Percentiles rank a stretch among this genome's conserved stretches.
phyloP scores from a whole-genome alignment of 2,329 filamentous ascomycete species.

The Arthrobotrys entomopaga region DNA sequence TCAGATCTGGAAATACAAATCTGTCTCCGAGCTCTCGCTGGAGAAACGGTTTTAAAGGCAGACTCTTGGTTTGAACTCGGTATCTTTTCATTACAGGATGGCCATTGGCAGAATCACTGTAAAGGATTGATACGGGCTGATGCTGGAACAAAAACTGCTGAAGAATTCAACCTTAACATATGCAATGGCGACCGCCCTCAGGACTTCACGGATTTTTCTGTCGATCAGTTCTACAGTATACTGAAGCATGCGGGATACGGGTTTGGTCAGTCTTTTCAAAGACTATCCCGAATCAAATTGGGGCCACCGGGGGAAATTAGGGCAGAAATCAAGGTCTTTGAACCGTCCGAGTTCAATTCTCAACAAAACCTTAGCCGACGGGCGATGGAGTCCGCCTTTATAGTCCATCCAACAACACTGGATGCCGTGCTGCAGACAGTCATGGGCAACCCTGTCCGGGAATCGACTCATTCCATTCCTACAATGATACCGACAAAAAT shows the following conservation, averaged over 20 bases:
- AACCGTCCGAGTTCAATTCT: too few relatives aligned
- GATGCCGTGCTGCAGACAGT: conserved; percentile 64
- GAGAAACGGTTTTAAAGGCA: background rate
- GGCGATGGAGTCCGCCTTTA: conserved; percentile 63
- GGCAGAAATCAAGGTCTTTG: too few relatives aligned
- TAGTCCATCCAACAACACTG: conserved; percentile 65
- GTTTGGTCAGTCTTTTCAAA: too few relatives aligned
- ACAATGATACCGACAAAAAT: conserved; percentile 19
- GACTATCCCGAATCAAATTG: too few relatives aligned
- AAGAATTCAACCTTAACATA: conserved; percentile 32
- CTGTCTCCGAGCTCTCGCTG: background rate
- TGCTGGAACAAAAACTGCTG: background rate
- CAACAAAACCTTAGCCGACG: conserved; percentile 61
- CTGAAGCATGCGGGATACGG: too few relatives aligned
- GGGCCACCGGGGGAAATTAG: too few relatives aligned
- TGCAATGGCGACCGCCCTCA: conserved; percentile 61
- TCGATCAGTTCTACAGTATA: too few relatives aligned
- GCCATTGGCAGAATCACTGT: conserved; percentile 13
- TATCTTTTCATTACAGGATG: conserved; percentile 25
- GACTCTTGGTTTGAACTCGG: conserved; percentile 26
- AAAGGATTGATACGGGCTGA: conserved; percentile 18
- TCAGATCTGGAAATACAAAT: conserved; percentile 6
- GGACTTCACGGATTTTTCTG: too few relatives aligned
- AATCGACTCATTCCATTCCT: background rate
- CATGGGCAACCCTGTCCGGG: conserved; percentile 59